Evolutionary conservation across 1,284 basidiomycete species (phyloP), one percentile per base, ranked within the genome.

Genomic region (Malassezia sympodialis): DNA sequence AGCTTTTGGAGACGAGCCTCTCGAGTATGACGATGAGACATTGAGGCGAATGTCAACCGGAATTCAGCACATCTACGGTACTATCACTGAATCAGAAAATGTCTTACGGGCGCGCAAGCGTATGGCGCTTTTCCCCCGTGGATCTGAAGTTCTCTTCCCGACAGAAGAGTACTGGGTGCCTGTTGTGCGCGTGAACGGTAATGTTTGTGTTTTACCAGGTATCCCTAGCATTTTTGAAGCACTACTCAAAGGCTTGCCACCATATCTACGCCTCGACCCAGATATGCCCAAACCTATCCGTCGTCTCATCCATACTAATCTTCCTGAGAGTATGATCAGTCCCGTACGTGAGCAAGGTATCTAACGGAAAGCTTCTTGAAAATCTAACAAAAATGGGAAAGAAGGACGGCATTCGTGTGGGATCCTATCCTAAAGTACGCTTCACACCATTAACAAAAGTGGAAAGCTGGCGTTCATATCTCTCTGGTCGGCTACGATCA

Each of bases 151-250:
- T 8, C 63, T 73, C 48, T 69, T 63, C 47, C 66, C 68, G 0
- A 66, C 68, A 1, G 34, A 49, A 8, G 48, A 62, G 26, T 70
- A 76, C 17, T 93, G 89, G 89, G 89, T 91, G 67, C 89, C 89
- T 19, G 86, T 91, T 1, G 82, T 90, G 1, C 80, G 88, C 19
- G 79, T 93, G 8, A 81, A 81, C 60, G 86, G 86, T 15, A 90
- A 87, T 77, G 79, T 93, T 3, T 91, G 87, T 75, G 79, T 93
- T 21, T 84, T 93, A 75, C 90, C 90, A 0, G 90, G 89, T n/a
- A 88, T 93, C 49, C 90, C 90, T 0, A 78, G 80, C 0, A 79
- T 93, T 19, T 93, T 90, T 77, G 83, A 87, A 67, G 82, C 57
- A 1, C 55, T 70, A 11, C 47, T 70, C 23, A 61, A 63, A 26